Evolutionary conservation across 192 early-diverging fungal genomes (phyloP).

Genomic region (Chytriomyces sp.): DNA sequence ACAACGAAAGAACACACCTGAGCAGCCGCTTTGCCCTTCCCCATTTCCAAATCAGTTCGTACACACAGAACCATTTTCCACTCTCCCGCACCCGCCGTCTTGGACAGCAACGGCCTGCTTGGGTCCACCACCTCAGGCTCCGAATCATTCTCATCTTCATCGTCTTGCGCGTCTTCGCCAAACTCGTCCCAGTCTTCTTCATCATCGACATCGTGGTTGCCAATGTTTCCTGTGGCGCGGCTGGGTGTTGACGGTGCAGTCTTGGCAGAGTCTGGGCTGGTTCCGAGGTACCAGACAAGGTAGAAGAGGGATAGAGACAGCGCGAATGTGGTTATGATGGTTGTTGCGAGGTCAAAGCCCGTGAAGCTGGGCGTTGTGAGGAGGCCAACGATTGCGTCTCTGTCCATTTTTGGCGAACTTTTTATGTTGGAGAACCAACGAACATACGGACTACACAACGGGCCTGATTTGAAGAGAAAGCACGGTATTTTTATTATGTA

Average conservation of each 20-base stretch:
- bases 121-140: not conserved
- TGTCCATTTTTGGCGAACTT: not conserved
- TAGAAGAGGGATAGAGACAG: constrained; percentile 8
- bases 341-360: constrained; percentile 19
- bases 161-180: constrained; percentile 10
- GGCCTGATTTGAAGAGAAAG: no score
- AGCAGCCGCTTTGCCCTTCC: constrained; percentile 92
- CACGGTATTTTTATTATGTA: no score
- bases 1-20: constrained; percentile 55
- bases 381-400: not conserved
- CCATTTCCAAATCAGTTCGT: constrained; percentile 90
- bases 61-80: constrained; percentile 76
- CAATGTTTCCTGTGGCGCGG: not conserved
- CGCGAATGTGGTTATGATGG: constrained; percentile 7
- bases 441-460: no score
- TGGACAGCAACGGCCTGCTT: not conserved
- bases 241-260: not conserved
- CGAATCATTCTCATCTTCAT: not conserved
- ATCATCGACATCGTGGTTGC: constrained; percentile 1
- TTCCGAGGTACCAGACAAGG: not conserved
- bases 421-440: no score
- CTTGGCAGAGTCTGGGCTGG: not conserved
- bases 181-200: constrained; percentile 1
- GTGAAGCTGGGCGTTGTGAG: constrained; percentile 22
- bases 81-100: not conserved